phyloP scores from a whole-genome alignment of 345 rosid genomes.

The Pseudoturritis turrita region DNA sequence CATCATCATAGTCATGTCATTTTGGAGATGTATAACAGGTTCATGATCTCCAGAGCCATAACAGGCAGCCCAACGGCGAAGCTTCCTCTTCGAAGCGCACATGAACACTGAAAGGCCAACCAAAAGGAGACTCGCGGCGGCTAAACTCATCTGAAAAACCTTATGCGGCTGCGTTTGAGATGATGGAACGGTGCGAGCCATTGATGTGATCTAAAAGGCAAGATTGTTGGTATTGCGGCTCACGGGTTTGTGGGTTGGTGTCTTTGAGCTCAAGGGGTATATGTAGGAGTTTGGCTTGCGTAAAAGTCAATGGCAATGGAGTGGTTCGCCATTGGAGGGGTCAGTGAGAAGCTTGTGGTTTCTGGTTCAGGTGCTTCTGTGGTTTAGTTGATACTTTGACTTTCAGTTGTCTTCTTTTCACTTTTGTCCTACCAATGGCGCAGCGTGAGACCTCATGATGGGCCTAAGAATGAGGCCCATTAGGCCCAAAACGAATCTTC shows the following conservation, averaged over 20 bases:
- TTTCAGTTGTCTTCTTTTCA: not conserved
- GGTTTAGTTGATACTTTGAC: slow-evolving; percentile 39
- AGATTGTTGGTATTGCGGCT: not conserved
- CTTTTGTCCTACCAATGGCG: not conserved
- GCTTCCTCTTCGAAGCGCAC: slow-evolving; percentile 48
- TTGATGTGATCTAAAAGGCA: slow-evolving; percentile 8
- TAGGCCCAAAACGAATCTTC: not conserved
- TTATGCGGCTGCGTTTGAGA: slow-evolving; percentile 3
- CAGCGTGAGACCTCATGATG: not conserved
- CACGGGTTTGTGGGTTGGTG: not conserved
- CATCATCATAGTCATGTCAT: slow-evolving; percentile 27
- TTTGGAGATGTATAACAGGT: slow-evolving; percentile 57
- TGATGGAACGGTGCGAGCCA: slow-evolving; percentile 39
- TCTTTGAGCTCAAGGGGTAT: not conserved
- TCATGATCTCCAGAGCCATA: slow-evolving; percentile 46
- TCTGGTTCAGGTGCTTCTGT: slow-evolving; percentile 14
- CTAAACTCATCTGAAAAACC: slow-evolving; percentile 41
- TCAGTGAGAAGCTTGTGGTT: slow-evolving; percentile 8
- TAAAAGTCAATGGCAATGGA: slow-evolving; percentile 23
- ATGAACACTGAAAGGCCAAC: slow-evolving; percentile 52
- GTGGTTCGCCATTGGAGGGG: slow-evolving; percentile 28
- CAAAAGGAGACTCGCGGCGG: slow-evolving; percentile 36
- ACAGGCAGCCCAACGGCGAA: slow-evolving; percentile 51
- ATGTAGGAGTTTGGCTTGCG: not conserved
- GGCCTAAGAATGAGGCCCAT: not conserved